phyloP scores from a whole-genome alignment of 768 basidiomycete genomes.

The Boletus rubescentipes region DNA sequence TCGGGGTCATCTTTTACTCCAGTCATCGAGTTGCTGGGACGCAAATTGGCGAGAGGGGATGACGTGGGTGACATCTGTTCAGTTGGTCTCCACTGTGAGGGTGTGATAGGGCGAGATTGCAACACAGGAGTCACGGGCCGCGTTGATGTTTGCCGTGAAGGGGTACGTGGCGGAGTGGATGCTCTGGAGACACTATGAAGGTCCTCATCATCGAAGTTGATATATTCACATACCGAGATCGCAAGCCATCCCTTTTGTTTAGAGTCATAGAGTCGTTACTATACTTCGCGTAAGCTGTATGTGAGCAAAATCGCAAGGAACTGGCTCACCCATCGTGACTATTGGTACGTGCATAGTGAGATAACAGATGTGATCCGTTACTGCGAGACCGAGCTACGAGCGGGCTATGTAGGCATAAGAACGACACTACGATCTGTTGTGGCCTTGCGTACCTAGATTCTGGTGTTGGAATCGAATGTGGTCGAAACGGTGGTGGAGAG shows the following conservation, averaged over 20 bases:
- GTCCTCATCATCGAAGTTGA: background rate
- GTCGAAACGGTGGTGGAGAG: conserved; percentile 20
- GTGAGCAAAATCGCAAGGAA: background rate
- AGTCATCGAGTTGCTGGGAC: background rate
- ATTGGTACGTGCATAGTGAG: conserved; percentile 1
- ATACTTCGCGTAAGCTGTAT: background rate
- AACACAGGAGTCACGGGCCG: conserved; percentile 14
- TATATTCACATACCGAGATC: conserved; percentile 15
- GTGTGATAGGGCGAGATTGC: conserved; percentile 14
- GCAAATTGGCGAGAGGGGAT: background rate
- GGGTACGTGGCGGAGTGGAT: conserved; percentile 18
- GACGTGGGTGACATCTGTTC: background rate
- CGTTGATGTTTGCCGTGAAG: conserved; percentile 14
- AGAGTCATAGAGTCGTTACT: conserved; percentile 2
- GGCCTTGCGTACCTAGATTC: conserved; percentile 28
- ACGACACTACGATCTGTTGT: background rate
- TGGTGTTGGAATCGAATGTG: conserved; percentile 29
- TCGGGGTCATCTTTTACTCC: conserved; percentile 34
- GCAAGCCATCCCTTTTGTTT: conserved; percentile 2
- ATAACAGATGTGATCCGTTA: conserved; percentile 14
- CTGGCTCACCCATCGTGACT: conserved; percentile 14
- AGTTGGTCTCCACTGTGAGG: conserved; percentile 2
- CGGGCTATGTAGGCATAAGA: conserved; percentile 21
- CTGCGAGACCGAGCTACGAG: conserved; percentile 20
- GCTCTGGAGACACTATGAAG: conserved; percentile 5